Evolutionary conservation across 257 asterid genomes (phyloP).

Genomic region (Solanum pinnatisectum): DNA sequence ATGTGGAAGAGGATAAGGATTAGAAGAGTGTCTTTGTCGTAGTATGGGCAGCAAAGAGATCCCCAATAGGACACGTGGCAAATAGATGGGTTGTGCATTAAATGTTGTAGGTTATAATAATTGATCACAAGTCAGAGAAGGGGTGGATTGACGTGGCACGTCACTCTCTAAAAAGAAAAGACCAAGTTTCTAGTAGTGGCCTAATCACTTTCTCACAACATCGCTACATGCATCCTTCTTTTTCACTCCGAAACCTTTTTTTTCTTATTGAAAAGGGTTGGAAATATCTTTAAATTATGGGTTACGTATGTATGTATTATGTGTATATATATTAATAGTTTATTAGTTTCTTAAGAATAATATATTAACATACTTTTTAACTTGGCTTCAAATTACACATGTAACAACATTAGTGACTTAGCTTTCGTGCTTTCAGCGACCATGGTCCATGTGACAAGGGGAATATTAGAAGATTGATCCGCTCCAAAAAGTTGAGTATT

Average conservation of each 20-base stretch:
- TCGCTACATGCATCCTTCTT: background rate
- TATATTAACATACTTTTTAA: too few species aligned
- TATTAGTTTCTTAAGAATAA: too few species aligned
- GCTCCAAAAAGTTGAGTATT: too few species aligned
- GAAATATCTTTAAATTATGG: too few species aligned
- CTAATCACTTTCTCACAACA: conserved; percentile 10
- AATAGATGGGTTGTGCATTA: background rate
- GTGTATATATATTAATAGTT: background rate
- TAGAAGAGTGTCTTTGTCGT: background rate
- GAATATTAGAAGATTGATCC: too few species aligned
- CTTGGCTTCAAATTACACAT: too few species aligned
- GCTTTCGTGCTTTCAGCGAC: too few species aligned
- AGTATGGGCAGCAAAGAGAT: background rate
- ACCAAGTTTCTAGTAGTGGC: conserved; percentile 5
- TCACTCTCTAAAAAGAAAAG: background rate
- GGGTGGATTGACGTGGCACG: conserved; percentile 13
- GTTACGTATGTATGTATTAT: too few species aligned
- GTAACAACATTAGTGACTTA: too few species aligned
- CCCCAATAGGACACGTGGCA: conserved; percentile 11
- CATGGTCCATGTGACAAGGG: too few species aligned
- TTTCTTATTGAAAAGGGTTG: too few species aligned
- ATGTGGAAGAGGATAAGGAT: background rate
- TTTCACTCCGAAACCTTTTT: background rate
- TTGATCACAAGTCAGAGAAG: background rate
- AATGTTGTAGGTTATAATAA: conserved; percentile 4